phyloP scores from a whole-genome alignment of 1,139 yeast genomes.

The Saccharomyces hybrid region DNA sequence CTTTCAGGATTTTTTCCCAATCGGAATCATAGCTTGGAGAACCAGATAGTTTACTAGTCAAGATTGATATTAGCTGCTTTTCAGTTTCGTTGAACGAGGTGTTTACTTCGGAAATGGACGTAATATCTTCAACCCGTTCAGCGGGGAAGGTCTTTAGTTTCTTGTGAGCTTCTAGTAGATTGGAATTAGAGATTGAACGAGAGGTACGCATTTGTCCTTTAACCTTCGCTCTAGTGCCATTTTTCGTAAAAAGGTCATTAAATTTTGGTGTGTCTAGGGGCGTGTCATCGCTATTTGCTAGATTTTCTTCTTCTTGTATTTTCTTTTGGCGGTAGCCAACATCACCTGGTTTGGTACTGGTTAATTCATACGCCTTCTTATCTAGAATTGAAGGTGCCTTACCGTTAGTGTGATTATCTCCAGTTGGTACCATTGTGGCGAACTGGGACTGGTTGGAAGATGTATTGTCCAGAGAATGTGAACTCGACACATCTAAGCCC shows the following conservation, averaged over 20 bases:
- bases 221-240: not conserved
- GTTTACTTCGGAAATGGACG: constrained; percentile 5
- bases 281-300: constrained; percentile 16
- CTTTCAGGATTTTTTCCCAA: constrained; percentile 14
- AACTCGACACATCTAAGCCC: constrained; percentile 17
- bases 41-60: constrained; percentile 18
- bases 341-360: not conserved
- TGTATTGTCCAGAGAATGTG: constrained; percentile 17
- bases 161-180: not conserved
- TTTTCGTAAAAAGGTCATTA: constrained; percentile 5
- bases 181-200: not conserved
- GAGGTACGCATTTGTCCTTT: not conserved
- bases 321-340: not conserved
- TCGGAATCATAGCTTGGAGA: constrained; percentile 1
- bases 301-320: constrained; percentile 5
- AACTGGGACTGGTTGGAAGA: constrained; percentile 5
- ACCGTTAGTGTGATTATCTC: not conserved
- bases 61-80: constrained; percentile 18
- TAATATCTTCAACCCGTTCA: not conserved
- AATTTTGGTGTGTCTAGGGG: constrained; percentile 24
- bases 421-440: not conserved
- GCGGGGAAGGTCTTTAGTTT: not conserved
- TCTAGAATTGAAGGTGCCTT: constrained; percentile 1
- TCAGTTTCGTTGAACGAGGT: constrained; percentile 21
- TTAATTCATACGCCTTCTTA: not conserved